phyloP scores from a whole-genome alignment of 2,329 filamentous ascomycete genomes.

The Monilinia aucupariae region DNA sequence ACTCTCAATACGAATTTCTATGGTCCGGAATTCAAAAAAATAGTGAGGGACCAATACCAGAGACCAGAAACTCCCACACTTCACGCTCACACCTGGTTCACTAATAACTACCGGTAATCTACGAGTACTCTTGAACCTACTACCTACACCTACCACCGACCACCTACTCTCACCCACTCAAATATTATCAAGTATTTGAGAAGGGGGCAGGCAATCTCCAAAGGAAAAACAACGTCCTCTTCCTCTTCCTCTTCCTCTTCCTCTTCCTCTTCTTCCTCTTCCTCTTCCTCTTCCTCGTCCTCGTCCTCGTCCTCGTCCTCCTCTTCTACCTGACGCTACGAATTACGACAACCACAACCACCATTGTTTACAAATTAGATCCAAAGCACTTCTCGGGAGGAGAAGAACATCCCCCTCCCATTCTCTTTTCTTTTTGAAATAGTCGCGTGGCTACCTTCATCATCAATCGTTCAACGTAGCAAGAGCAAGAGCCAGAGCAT shows the following conservation, averaged over 20 bases:
- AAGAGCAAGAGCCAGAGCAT: constrained; percentile 4
- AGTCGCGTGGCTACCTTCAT: constrained; percentile 16
- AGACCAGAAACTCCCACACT: background rate
- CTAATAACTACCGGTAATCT: background rate
- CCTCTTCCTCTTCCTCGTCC: no score
- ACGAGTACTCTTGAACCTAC: no score
- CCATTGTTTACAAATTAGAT: constrained; percentile 10
- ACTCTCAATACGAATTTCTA: constrained; percentile 13
- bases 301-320: no score
- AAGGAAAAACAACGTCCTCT: no score
- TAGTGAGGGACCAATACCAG: constrained; percentile 8
- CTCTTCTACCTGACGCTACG: background rate
- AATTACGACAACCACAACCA: constrained; percentile 3
- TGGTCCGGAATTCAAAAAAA: constrained; percentile 10
- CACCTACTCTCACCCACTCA: no score
- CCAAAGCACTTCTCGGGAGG: background rate
- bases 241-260: no score
- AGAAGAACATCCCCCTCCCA: no score
- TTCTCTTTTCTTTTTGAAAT: background rate
- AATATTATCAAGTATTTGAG: no score
- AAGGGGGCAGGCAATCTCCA: no score
- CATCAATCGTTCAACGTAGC: background rate
- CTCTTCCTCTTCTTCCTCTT: background rate
- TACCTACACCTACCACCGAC: no score
- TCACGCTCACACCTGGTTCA: background rate